Evolutionary conservation across 768 basidiomycete genomes (phyloP), one percentile per base, ranked within the genome.

Genomic region (Kwoniella sp.): DNA sequence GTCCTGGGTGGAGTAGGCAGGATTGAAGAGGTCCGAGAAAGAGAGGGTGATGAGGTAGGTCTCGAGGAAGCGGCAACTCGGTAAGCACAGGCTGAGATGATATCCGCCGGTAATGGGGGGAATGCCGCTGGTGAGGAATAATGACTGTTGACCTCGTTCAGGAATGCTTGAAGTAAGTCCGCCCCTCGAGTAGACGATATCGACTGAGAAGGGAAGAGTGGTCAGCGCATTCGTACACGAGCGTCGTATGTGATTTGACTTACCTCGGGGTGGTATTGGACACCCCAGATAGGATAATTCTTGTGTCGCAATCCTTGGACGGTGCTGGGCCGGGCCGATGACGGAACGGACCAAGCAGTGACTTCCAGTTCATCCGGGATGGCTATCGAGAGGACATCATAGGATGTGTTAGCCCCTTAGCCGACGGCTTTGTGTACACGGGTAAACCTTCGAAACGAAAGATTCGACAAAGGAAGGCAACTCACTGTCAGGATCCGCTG

Each of bases 201-300:
- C 2, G 76, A 78, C 76, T 77, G 52, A 9, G 50, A 28, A 26
- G 4, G 50, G 3, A 17, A 11, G 41, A 20, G 15, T 9, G 41
- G 55, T 56, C 34, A 23, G 26, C 29, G 11, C 11, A 31, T 0
- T 11, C n/a, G n/a, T 25, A 8, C 7, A 37, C 45, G 48, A 22
- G 23, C 1, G 20, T 31, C 28, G 55, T 31, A 13, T 11, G 22
- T 13, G 23, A 13, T 31, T 12, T 0, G 0, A 53, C 58, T 12
- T 56, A 78, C 79, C 69, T 81, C 79, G 2, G 79, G 79, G 61
- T 81, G 79, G 54, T 79, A 81, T 55, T 81, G 79, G 0, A 79
- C 79, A 31, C 79, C 79, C 73, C 68, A 79, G 13, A 77, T 79
- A 0, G 76, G 73, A 58, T 73, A 67, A 29, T 61, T 34, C 30